Evolutionary conservation across 768 basidiomycete genomes (phyloP), one percentile per base, ranked within the genome.

Genomic region (Serendipita sp.): DNA sequence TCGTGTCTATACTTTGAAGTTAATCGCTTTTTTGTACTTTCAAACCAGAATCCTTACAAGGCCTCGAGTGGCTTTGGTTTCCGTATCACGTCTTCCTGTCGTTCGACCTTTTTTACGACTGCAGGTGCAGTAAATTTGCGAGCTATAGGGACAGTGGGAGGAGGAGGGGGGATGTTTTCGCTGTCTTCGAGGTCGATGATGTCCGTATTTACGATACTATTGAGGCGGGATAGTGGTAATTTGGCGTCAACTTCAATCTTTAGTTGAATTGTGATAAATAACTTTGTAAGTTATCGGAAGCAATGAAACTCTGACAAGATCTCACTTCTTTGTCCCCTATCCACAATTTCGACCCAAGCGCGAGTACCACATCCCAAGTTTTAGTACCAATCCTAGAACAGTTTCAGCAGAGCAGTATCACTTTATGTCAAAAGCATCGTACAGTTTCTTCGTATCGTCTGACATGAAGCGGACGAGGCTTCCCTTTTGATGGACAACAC

Each of bases 361-460:
- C 67, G 24, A 85, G 77, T 3, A 71, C 76, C 11, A 82, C 82
- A 64, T 84, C 84, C 80, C 84, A 86, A 10, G 78, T 74, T 54
- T 77, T 81, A 48, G 79, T 78, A 28, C 86, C 86, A 70, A 87
- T 78, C 37, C 86, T 89, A 64, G n/a, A 65, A 34, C 35, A 3
- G 11, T 10, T 51, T 51, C n/a, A 41, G 38, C 58, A 58, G 32
- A 11, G 53, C 35, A 15, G 13, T 16, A 66, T n/a, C 13, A 44
- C 38, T n/a, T n/a, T 48, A 47, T 3, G 10, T 30, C 48, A 35
- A 35, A 30, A 45, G 3, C 24, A 24, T 3, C 32, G 2, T 37
- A 71, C 71, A 65, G 24, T 63, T 67, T 70, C 34, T 34, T 60
- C 35, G 58, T 64, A 7, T 69, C 68, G 1, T 65, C 54, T 44